Evolutionary conservation across 306 rosid species (phyloP).

Genomic region (Acacia confusa): DNA sequence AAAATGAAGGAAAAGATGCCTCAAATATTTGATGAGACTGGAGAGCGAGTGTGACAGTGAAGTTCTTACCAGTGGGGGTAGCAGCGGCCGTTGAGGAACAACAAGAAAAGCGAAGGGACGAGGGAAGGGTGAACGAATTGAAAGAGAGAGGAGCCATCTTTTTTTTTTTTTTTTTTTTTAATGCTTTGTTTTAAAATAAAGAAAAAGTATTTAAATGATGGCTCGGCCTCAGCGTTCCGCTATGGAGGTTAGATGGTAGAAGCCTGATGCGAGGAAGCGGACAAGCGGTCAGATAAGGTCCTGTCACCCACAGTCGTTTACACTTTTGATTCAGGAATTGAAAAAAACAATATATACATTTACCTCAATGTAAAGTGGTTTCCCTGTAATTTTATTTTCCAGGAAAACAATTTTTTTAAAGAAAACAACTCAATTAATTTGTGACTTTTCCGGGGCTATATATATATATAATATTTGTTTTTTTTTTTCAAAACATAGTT

Average conservation of each 20-base stretch:
- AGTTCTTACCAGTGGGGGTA: constrained; percentile 42
- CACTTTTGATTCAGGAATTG: background rate
- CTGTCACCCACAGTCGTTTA: background rate
- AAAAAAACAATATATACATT: background rate
- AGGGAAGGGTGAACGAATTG: constrained; percentile 46
- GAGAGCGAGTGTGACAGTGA: background rate
- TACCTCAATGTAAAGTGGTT: background rate
- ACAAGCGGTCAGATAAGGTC: background rate
- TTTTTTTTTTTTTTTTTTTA: background rate
- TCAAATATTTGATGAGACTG: background rate
- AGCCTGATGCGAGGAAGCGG: background rate
- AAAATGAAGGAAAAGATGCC: background rate
- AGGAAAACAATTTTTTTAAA: background rate
- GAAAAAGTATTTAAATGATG: background rate
- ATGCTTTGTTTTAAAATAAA: too few relatives aligned
- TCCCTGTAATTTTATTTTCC: background rate
- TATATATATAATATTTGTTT: too few relatives aligned
- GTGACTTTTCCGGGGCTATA: too few relatives aligned
- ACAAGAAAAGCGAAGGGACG: constrained; percentile 33
- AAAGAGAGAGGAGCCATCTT: constrained; percentile 58
- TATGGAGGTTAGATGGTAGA: background rate
- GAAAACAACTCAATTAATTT: too few relatives aligned
- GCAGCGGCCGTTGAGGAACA: constrained; percentile 11
- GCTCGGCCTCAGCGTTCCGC: background rate
- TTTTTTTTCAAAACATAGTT: too few relatives aligned